Evolutionary conservation across 805 yeast species (phyloP), one percentile per base, ranked within the genome.

Genomic region (Peterozyma toletana): DNA sequence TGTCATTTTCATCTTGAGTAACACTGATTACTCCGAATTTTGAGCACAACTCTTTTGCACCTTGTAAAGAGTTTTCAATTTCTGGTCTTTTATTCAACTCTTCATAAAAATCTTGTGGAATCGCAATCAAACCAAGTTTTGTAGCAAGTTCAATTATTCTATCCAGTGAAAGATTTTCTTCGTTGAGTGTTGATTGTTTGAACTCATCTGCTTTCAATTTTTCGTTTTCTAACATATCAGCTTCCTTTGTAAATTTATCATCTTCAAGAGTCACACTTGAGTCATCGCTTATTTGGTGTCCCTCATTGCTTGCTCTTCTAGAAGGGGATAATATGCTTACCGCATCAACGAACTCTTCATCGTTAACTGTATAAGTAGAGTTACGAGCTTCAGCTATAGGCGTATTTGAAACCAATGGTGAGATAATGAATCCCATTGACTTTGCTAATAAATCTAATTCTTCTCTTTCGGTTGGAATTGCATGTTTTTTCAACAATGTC

Each of bases 21-120:
- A 56, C 45, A 17, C 50, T 48, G 6, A 45, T 48, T 41, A 48
- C 27, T 10, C 46, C 50, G 18, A 21, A 21, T 21, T 21, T 21
- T 4, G 27, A 21, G 27, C 27, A 21, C 7, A 21, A 7, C 27
- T 21, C 27, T 21, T 21, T 21, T 21, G 27, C 27, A 21, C 27
- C 27, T 7, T 21, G 27, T 5, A 21, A 5, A 21, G 27, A 21
- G 7, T 21, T 21, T 7, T 21, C 27, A 9, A 45, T 48, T 58
- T 57, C 10, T 41, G 38, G n/a, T 50, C 44, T 33, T 27, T 39
- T 40, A 31, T 35, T 15, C 45, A 66, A 49, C 41, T 54, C 54
- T 2, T 56, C 58, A 18, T 59, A 45, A n/a, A 68, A 69, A 2
- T 54, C 53, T 5, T 52, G 47, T 0, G 71, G 54, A 16, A 70